These are phyloP conservation scores for Aquilaria sinensis DNA, from an alignment of 345 rosid genomes.

Conservation along the genomic window DNA sequence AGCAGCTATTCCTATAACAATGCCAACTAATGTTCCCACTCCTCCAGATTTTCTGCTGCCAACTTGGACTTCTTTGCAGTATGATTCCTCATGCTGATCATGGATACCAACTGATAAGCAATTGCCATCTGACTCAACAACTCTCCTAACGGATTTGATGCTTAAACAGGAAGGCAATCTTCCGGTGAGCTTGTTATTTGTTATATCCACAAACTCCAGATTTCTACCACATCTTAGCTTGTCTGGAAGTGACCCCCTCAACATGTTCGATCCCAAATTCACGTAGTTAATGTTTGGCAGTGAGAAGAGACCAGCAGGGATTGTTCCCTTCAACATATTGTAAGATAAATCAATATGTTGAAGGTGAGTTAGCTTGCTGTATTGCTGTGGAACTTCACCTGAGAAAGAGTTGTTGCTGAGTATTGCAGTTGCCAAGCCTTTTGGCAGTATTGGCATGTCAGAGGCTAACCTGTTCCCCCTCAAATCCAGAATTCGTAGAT, in stretches of 20 bases:
- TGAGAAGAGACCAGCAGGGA: constrained; percentile 43
- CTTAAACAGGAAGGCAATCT: constrained; percentile 52
- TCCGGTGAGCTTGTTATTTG: constrained; percentile 53
- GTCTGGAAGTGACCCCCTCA: constrained; percentile 46
- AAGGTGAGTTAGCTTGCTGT: constrained; percentile 28
- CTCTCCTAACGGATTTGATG: constrained; percentile 14
- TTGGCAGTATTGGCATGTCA: constrained; percentile 33
- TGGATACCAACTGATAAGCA: constrained; percentile 38
- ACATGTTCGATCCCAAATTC: constrained; percentile 47
- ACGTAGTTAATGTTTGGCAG: constrained; percentile 44
- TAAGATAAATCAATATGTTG: constrained; percentile 38
- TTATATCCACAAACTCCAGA: constrained; percentile 52
- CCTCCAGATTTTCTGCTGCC: constrained; percentile 26
- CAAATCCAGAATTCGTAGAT: constrained; percentile 31
- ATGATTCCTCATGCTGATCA: constrained; percentile 47
- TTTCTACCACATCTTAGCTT: constrained; percentile 43
- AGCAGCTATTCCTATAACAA: constrained; percentile 29
- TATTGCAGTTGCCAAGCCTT: constrained; percentile 29
- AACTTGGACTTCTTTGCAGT: constrained; percentile 32
- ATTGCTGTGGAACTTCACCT: constrained; percentile 32
- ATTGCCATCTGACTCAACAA: constrained; percentile 40
- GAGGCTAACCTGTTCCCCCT: constrained; percentile 35
- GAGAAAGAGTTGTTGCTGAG: constrained; percentile 40
- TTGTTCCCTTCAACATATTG: constrained; percentile 28
- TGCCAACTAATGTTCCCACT: constrained; percentile 35